These are phyloP conservation scores for Coemansia sp. DNA, from an alignment of 192 early-diverging fungal genomes.

Conservation along the genomic window DNA sequence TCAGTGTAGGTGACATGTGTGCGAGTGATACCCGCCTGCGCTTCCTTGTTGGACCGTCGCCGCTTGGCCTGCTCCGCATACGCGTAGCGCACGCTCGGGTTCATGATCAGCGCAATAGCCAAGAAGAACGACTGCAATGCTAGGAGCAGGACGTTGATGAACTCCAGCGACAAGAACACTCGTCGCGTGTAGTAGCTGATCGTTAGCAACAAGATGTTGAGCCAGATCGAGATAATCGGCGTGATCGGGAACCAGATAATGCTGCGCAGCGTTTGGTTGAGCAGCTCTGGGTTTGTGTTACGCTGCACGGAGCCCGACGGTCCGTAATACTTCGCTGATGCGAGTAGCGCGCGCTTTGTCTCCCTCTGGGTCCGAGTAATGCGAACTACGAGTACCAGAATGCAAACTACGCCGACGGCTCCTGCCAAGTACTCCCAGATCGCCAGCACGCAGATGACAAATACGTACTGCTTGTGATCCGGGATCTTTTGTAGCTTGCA, in stretches of 20 bases:
- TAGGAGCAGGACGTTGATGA: constrained; percentile 26
- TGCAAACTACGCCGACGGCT: constrained; percentile 25
- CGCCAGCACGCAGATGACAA: constrained; percentile 1
- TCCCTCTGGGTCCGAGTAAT: constrained; percentile 26
- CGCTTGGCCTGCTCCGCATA: background rate
- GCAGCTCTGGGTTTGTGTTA: constrained; percentile 14
- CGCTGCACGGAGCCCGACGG: background rate
- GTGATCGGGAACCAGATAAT: constrained; percentile 47
- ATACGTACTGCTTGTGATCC: constrained; percentile 12
- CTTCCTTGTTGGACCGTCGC: background rate
- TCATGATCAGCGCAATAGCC: constrained; percentile 32
- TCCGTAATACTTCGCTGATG: constrained; percentile 18
- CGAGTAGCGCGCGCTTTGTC: constrained; percentile 11
- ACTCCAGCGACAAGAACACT: constrained; percentile 25
- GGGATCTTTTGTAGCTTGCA: constrained; percentile 10
- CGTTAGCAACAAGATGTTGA: constrained; percentile 25
- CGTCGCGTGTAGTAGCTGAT: constrained; percentile 23
- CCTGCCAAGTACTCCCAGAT: constrained; percentile 39
- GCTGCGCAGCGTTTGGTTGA: constrained; percentile 21
- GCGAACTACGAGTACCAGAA: constrained; percentile 6
- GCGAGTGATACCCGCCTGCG: background rate
- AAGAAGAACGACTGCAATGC: constrained; percentile 36
- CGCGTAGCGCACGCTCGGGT: constrained; percentile 19
- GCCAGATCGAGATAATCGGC: constrained; percentile 42
- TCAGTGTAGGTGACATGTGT: background rate